Evolutionary conservation across 495 filamentous ascomycete species (phyloP), one percentile per base, ranked within the genome.

Genomic region (Gamarada debralockiae): DNA sequence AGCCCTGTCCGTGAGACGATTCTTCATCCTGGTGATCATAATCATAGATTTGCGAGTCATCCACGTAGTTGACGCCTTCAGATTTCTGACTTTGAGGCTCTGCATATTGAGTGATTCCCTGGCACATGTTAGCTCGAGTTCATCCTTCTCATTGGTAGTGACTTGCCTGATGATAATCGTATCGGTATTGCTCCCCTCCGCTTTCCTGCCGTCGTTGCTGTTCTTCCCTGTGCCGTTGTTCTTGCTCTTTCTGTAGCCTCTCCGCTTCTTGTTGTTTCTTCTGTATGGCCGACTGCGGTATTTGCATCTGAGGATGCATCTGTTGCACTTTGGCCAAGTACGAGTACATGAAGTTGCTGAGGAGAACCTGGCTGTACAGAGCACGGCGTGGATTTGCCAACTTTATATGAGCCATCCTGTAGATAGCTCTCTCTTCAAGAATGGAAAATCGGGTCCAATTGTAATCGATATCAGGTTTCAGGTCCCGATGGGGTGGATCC

Each of bases 281-380:
- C 53, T 79, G 80, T 57, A 84, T 76, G 39, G 80, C 78, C 34
- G 82, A 79, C 50, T 82, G 76, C 40, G 86, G 85, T 42, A 91
- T 81, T 60, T 90, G 83, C 59, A 96, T 84, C 57, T 92, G 87
- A 24, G 95, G 93, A 65, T 97, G 93, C 86, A 97, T 96, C 57
- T 93, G 89, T 70, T 98, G 93, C 29, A 99, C 93, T 70, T 97
- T 97, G 47, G 92, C 95, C 57, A 99, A 80, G 67, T 99, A 99
- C 25, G 89, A 92, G 74, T 99, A 99, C 93, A 99, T 99, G 68
- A 99, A 99, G 62, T 99, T 99, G 70, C 92, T 97, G 59, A 99
- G 83, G 47, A 99, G 77, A 21, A 99, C 93, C 65, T 99, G 93
- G 40, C 92, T 96, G 61, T 95, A 89, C 29, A 99, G 71, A 36